Base-by-base conservation (phyloP, 306 rosid genomes). In the Quercus wislizeni region DNA sequence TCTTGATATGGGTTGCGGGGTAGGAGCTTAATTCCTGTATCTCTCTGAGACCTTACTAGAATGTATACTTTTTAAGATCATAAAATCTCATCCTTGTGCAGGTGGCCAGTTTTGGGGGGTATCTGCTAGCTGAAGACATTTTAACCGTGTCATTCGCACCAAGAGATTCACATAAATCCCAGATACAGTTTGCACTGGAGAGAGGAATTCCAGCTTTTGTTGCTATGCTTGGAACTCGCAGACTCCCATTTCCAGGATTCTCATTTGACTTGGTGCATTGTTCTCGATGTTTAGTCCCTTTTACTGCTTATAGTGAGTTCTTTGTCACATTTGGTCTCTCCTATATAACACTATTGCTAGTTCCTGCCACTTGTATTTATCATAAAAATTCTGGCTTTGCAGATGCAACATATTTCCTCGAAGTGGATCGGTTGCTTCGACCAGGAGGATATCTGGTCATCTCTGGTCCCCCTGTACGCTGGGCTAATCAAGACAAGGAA, bases 1-100 rank as follows among this genome's bases (percentile, higher is more conserved):
- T 72, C 99, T 96, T 54, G 99, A 96, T 78, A 91, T 96, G 99
- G 99, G 99, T 35, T 96, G 99, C 81, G 98, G 99, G 94, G 99
- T 96, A 86, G 65, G 92, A 77, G 25, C 76, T 38, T 17, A 80
- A 55, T 68, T 78, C 71, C 64, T 82, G 41, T 73, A 75, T 81
- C 71, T 79, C 17, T 73, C 28, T 6, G 51, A 65, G 59, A 46
- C 46, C 25, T 62, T 65, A 23, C 2, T n/a, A 74, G 43, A 79
- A 72, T 80, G 76, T 64, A 55, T 69, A 11, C 35, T 62, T 59
- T 83, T 49, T 57, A 71, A 56, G 63, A 41, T 78, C 23, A 12
- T 20, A 28, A 62, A 30, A 28, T 84, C 38, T 80, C 69, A 77
- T 70, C 63, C 68, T 71, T 62, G 79, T 88, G 65, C 87, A 96